Conservation (phyloP, 345 rosid species). For the Viola odorata region DNA sequence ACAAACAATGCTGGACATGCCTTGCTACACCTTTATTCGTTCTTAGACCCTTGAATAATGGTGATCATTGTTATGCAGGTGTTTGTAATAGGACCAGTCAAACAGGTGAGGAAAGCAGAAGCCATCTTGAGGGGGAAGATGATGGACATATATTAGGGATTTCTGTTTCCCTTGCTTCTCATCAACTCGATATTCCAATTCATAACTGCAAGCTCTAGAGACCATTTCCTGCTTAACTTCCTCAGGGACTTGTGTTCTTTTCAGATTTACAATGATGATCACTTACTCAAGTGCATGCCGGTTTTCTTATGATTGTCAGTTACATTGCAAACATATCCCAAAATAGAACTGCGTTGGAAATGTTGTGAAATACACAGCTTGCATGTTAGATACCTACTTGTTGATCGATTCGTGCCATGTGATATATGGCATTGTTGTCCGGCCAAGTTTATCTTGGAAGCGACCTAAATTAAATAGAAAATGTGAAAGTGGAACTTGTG, state of each 20-base stretch:
- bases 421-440: too few relatives aligned
- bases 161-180: neutral
- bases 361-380: too few relatives aligned
- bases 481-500: too few relatives aligned
- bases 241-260: neutral
- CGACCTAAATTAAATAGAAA: too few relatives aligned
- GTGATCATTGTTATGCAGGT: constrained; percentile 35
- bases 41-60: neutral
- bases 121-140: constrained; percentile 89
- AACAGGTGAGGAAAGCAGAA: constrained; percentile 88
- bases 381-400: too few relatives aligned
- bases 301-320: too few relatives aligned
- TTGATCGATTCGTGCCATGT: too few relatives aligned
- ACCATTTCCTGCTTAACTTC: constrained; percentile 9
- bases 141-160: constrained; percentile 38
- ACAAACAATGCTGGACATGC: neutral
- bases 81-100: constrained; percentile 76
- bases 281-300: neutral
- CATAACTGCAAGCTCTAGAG: neutral
- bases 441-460: too few relatives aligned
- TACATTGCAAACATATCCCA: too few relatives aligned
- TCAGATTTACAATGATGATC: neutral
- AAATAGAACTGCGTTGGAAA: too few relatives aligned
- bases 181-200: constrained; percentile 1
- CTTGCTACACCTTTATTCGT: neutral